Conservation (phyloP, 2,329 filamentous ascomycete species). For the Penicillium capsulatum region DNA sequence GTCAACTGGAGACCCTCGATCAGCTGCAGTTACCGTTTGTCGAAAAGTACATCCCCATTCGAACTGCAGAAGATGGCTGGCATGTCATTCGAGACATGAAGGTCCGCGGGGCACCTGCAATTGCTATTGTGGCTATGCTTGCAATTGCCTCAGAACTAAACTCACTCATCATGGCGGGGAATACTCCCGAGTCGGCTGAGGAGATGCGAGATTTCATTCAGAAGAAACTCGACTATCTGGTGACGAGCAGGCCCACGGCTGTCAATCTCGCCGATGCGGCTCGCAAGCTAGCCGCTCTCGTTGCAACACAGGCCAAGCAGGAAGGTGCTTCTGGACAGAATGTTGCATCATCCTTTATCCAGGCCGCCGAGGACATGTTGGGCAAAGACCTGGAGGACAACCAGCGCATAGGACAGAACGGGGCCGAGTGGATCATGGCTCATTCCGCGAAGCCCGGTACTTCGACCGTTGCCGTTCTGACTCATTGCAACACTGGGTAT, state of each 20-base stretch:
- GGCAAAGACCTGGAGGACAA: conserved; percentile 85
- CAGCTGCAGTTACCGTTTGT: conserved; percentile 60
- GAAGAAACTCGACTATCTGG: conserved; percentile 76
- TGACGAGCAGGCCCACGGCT: conserved; percentile 85
- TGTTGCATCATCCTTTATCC: conserved; percentile 68
- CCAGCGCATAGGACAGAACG: conserved; percentile 74
- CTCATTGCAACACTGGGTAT: conserved; percentile 95
- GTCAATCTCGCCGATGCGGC: conserved; percentile 93
- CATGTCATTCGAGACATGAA: conserved; percentile 64
- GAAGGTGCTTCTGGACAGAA: conserved; percentile 37
- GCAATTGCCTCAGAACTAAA: conserved; percentile 80
- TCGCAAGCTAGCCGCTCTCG: conserved; percentile 65
- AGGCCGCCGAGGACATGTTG: conserved; percentile 80
- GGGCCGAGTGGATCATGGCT: conserved; percentile 74
- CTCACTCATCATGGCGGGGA: conserved; percentile 35
- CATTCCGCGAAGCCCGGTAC: conserved; percentile 50
- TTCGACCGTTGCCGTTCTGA: conserved; percentile 73
- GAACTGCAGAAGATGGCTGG: conserved; percentile 57
- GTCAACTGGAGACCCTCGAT: conserved; percentile 58
- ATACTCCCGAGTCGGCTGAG: conserved; percentile 51
- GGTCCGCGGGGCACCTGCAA: conserved; percentile 76
- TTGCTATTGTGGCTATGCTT: conserved; percentile 93
- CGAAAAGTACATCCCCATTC: conserved; percentile 54
- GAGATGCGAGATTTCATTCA: conserved; percentile 66
- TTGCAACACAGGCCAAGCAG: conserved; percentile 45